These are phyloP conservation scores for Solanum ossicruentum DNA, from an alignment of 257 asterid species.

Conservation along the genomic window DNA sequence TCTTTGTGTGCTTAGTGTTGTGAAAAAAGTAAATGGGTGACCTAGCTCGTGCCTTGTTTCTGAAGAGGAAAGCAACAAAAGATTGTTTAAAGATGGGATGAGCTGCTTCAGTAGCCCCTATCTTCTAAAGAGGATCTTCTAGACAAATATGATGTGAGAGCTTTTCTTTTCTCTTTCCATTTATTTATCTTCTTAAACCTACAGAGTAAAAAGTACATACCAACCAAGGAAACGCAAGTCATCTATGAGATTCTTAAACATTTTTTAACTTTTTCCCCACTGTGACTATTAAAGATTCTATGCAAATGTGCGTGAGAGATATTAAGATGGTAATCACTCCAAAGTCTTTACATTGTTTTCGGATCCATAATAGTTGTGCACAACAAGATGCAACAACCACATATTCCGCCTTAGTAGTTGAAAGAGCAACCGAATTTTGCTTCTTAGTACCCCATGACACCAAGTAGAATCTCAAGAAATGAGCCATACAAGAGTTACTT, in stretches of 20 bases:
- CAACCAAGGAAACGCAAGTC: not conserved
- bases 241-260: no score
- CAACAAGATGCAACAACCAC: no score
- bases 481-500: no score
- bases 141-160: constrained; percentile 1
- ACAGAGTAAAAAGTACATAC: not conserved
- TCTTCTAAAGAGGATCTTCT: not conserved
- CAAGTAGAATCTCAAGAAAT: no score
- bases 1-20: not conserved
- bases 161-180: not conserved
- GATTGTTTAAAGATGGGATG: not conserved
- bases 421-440: no score
- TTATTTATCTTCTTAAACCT: not conserved
- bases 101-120: not conserved
- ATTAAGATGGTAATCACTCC: no score
- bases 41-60: not conserved
- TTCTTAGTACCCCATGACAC: no score
- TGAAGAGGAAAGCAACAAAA: not conserved
- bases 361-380: no score
- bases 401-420: no score
- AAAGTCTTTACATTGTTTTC: no score
- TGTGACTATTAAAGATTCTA: not conserved
- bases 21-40: not conserved
- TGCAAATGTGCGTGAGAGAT: not conserved
- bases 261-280: not conserved